Percentiles rank a stretch among this genome's conserved stretches.
phyloP scores from a whole-genome alignment of 371 early-diverging fungal species.

The Ordospora pajunii region DNA sequence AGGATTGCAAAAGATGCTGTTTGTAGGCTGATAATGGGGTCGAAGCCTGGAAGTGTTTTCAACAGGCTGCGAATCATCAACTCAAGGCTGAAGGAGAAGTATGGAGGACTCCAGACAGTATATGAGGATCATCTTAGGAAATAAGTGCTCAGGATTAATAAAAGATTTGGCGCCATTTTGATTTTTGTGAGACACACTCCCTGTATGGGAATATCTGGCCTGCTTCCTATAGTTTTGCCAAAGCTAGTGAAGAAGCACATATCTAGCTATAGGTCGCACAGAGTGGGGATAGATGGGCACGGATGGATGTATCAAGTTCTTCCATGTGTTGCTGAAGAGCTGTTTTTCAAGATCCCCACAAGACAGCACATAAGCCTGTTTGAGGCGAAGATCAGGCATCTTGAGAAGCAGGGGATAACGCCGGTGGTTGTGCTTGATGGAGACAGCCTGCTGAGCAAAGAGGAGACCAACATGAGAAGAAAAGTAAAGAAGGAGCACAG shows the following conservation, averaged over 20 bases:
- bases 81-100: conserved; percentile 56
- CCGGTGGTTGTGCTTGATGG: conserved; percentile 90
- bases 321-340: conserved; percentile 45
- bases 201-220: conserved; percentile 61
- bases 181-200: not conserved
- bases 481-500: conserved; percentile 40
- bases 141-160: not conserved
- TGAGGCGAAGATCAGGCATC: conserved; percentile 39
- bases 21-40: conserved; percentile 82
- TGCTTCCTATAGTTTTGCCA: conserved; percentile 59
- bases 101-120: conserved; percentile 49
- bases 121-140: conserved; percentile 37
- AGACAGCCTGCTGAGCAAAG: conserved; percentile 73
- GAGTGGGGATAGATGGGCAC: conserved; percentile 60
- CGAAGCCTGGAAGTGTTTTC: conserved; percentile 92
- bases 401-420: conserved; percentile 59
- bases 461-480: conserved; percentile 68
- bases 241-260: conserved; percentile 40
- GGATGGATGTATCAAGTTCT: conserved; percentile 58
- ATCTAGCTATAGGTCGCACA: conserved; percentile 26
- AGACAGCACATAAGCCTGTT: conserved; percentile 43
- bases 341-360: conserved; percentile 40
- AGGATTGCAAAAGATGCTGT: conserved; percentile 89
- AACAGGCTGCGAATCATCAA: conserved; percentile 55
- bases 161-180: not conserved